A percentile compares a stretch with the other conserved stretches of the same genome.
phyloP scores from a whole-genome alignment of 2,329 filamentous ascomycete species.

The Sporothrix variecibatus region DNA sequence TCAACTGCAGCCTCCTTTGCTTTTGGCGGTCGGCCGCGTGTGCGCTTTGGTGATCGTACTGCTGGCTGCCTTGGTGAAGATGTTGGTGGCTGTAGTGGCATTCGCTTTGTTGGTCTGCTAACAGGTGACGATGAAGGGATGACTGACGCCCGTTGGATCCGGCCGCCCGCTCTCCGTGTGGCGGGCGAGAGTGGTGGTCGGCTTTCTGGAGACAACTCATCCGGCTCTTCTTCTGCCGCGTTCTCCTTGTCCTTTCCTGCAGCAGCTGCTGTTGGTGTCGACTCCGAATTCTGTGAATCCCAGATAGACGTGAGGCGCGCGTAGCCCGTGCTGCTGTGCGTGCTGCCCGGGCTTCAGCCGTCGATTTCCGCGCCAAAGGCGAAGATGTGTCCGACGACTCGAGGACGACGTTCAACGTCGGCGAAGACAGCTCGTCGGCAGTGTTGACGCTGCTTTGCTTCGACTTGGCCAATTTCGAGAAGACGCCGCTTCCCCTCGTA shows the following conservation, averaged over 20 bases:
- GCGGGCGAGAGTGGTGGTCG: background rate
- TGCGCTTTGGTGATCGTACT: background rate
- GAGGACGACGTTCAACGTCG: slow-evolving; percentile 12
- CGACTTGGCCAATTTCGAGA: background rate
- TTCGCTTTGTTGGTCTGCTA: slow-evolving; percentile 2
- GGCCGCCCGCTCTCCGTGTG: background rate
- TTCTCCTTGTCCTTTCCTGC: background rate
- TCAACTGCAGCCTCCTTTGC: slow-evolving; percentile 23
- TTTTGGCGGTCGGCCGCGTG: background rate
- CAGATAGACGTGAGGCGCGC: slow-evolving; percentile 2
- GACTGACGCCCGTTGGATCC: slow-evolving; percentile 13
- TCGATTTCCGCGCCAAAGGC: slow-evolving; percentile 30
- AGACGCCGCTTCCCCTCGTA: background rate
- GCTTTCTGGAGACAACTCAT: slow-evolving; percentile 31
- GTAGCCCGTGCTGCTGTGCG: background rate
- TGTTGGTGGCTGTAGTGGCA: background rate
- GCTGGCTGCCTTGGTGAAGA: slow-evolving; percentile 19
- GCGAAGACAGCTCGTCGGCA: slow-evolving; percentile 39
- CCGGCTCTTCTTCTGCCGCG: slow-evolving; percentile 21
- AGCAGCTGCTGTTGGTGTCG: background rate
- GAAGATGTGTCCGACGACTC: slow-evolving; percentile 24
- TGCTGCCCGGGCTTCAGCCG: background rate
- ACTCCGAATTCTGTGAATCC: background rate
- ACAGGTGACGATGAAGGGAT: slow-evolving; percentile 26
- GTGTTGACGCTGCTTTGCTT: slow-evolving; percentile 28